A percentile compares a stretch with the other conserved stretches of the same genome.
Evolutionary conservation across 139 green algal genomes (phyloP).

Genomic region (Picochlorum costavermella): DNA sequence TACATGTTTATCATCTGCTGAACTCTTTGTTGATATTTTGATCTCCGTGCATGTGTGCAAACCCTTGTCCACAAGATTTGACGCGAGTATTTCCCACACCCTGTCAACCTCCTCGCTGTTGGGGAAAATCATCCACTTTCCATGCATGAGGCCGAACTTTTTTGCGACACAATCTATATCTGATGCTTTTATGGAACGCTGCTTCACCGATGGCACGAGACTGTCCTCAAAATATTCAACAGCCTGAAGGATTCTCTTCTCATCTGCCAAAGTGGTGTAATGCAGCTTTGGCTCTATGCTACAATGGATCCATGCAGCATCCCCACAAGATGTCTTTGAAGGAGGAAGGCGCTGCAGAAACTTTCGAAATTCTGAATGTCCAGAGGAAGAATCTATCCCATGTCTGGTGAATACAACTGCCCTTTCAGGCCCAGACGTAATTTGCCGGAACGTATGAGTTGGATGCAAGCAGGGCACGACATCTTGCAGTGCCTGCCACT

Average conservation of each 20-base stretch:
- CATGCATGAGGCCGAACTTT: slow-evolving; percentile 10
- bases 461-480: slow-evolving; percentile 33
- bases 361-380: neutral
- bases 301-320: slow-evolving; percentile 27
- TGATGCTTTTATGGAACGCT: neutral
- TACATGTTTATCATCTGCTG: slow-evolving; percentile 14
- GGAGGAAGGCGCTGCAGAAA: slow-evolving; percentile 22
- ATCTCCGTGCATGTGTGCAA: neutral
- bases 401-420: slow-evolving; percentile 18
- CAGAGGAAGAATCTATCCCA: neutral
- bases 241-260: slow-evolving; percentile 20
- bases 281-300: neutral
- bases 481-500: slow-evolving; percentile 19
- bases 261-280: slow-evolving; percentile 2
- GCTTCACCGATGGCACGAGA: too few relatives aligned
- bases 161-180: slow-evolving; percentile 20
- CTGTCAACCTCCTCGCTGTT: slow-evolving; percentile 16
- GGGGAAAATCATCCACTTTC: slow-evolving; percentile 32
- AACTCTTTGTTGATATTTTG: slow-evolving; percentile 21
- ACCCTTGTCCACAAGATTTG: neutral
- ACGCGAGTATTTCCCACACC: slow-evolving; percentile 12
- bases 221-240: slow-evolving; percentile 23
- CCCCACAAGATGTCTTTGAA: slow-evolving; percentile 18
- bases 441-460: slow-evolving; percentile 17
- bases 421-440: slow-evolving; percentile 18